A percentile compares a stretch with the other conserved stretches of the same genome.
Evolutionary conservation across 768 basidiomycete species (phyloP).

Genomic region (Leccinum uliginosum): DNA sequence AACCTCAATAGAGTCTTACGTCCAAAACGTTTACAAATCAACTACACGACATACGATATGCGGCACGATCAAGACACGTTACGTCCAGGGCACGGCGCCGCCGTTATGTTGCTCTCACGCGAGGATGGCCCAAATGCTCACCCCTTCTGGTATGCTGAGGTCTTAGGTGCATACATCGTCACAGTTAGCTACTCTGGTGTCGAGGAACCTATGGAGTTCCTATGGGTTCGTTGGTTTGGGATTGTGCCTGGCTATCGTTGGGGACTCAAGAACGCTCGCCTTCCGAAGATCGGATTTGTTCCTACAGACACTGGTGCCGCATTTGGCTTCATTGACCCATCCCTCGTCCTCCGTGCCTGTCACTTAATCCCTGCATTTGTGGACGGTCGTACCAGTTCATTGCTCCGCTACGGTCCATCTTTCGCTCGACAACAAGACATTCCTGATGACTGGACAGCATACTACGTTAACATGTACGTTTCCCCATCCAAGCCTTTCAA

Average conservation of each 20-base stretch:
- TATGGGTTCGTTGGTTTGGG: constrained; percentile 18
- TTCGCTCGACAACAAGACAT: background rate
- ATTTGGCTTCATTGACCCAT: constrained; percentile 5
- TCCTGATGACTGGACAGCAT: constrained; percentile 8
- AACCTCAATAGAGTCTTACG: background rate
- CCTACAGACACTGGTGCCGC: constrained; percentile 5
- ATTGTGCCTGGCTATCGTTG: constrained; percentile 1
- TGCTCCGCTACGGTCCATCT: constrained; percentile 6
- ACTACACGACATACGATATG: background rate
- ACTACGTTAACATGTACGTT: constrained; percentile 13
- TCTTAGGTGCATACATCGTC: constrained; percentile 20
- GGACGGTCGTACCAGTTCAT: constrained; percentile 12
- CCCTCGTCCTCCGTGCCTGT: constrained; percentile 14
- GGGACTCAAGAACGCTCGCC: constrained; percentile 7
- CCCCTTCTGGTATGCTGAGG: constrained; percentile 22
- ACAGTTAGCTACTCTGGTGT: background rate
- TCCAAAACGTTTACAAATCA: background rate
- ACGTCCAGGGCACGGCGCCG: too few species aligned
- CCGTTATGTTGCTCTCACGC: background rate
- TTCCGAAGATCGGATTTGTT: constrained; percentile 20
- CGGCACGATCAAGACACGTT: too few species aligned
- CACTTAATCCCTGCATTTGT: constrained; percentile 26
- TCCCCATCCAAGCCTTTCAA: background rate
- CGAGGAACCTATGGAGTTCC: too few species aligned
- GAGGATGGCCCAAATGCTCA: constrained; percentile 10